Evolutionary conservation across 2,329 filamentous ascomycete genomes (phyloP).

Genomic region (Cadophora sp.): DNA sequence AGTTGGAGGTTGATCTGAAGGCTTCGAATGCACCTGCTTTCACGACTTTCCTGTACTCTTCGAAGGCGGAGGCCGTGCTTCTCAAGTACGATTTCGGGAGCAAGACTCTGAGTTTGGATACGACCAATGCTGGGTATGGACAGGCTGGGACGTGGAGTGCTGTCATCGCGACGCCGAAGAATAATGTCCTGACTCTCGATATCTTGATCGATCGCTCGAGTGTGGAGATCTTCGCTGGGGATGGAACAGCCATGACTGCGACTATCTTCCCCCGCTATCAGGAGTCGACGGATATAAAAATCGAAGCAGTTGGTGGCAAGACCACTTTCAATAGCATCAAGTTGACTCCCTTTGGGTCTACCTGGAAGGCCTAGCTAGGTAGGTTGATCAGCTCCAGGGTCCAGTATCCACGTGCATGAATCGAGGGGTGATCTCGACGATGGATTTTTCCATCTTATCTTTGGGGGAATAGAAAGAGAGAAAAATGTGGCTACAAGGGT

Average conservation of each 20-base stretch:
- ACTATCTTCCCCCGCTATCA: conserved; percentile 41
- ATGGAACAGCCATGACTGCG: conserved; percentile 43
- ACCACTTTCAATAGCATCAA: background rate
- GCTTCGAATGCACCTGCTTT: conserved; percentile 40
- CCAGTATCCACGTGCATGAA: too few relatives aligned
- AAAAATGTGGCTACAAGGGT: too few relatives aligned
- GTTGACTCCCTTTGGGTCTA: conserved; percentile 15
- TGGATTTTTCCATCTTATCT: too few relatives aligned
- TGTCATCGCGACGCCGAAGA: conserved; percentile 27
- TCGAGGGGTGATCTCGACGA: too few relatives aligned
- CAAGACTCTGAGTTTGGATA: conserved; percentile 43
- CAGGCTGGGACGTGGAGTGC: conserved; percentile 43
- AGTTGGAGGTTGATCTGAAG: conserved; percentile 39
- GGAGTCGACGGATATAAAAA: conserved; percentile 40
- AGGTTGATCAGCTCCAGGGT: background rate
- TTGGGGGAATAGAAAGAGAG: too few relatives aligned
- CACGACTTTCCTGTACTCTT: conserved; percentile 39
- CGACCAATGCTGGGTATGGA: conserved; percentile 43
- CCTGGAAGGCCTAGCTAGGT: conserved; percentile 11
- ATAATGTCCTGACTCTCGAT: conserved; percentile 41
- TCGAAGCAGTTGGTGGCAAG: conserved; percentile 21
- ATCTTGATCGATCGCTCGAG: conserved; percentile 44
- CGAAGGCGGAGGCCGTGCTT: conserved; percentile 37
- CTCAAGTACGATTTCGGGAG: conserved; percentile 37
- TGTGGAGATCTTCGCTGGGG: conserved; percentile 43